Evolutionary conservation across 1,284 basidiomycete genomes (phyloP), one percentile per base, ranked within the genome.

Genomic region (Apiotrichum domesticum): DNA sequence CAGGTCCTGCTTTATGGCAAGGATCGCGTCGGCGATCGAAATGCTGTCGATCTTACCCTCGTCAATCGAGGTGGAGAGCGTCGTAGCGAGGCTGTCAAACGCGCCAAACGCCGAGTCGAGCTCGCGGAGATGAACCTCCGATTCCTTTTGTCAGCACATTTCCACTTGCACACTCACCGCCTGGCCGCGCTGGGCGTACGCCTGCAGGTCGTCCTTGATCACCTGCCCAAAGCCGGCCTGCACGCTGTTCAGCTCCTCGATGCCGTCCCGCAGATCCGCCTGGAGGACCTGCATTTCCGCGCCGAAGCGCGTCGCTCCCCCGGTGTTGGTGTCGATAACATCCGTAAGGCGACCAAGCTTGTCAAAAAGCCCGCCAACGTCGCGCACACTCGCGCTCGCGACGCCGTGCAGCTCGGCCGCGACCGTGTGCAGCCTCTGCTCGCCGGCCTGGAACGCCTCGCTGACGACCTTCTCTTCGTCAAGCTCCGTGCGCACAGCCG

Each of bases 291-390:
- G 80, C 55, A 94, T 79, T 0, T 78, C 71, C 13, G 79, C 76
- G 13, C 85, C 83, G 61, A 88, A 85, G 33, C 79, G 79, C 0
- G 81, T 77, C 7, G 90, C 86, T 1, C 82, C 80, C 58, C 83
- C 82, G 1, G 84, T 78, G 66, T 93, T 95, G 4, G 82, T 78
- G 43, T 78, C 79, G 46, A 92, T 80, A 3, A 85, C 80, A 29
- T 77, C 74, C n/a, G 83, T 78, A 69, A 90, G 91, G 58, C 91
- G 86, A 46, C 89, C 85, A 43, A 96, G 81, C 77, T 96, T 96
- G 53, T 85, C 84, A 63, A 91, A 90, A 10, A 96, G 76, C 0
- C 84, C 83, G 5, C 79, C 80, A 15, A 94, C 80, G 69, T 96
- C 90, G 10, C 78, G 79, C 21, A 89, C 79, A 63, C 85, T 87